phyloP scores from a whole-genome alignment of 2,329 filamentous ascomycete genomes.

The Colletotrichum liriopes region DNA sequence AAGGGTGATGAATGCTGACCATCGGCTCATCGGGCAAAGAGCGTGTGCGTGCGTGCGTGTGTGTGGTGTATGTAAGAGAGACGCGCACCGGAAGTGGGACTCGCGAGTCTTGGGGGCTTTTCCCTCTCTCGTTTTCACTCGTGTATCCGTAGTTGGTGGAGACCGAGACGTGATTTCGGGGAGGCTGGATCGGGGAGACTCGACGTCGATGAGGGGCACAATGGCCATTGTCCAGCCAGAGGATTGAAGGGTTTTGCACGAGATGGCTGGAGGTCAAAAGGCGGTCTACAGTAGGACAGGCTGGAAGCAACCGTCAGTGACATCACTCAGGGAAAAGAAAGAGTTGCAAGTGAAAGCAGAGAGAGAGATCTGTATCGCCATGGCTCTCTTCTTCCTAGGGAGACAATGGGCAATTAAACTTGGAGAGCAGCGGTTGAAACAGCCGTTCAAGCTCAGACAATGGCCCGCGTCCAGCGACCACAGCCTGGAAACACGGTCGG shows the following conservation, averaged over 20 bases:
- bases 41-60: not conserved
- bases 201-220: slow-evolving; percentile 30
- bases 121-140: slow-evolving; percentile 1
- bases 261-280: slow-evolving; percentile 30
- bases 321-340: not conserved
- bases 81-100: slow-evolving; percentile 39
- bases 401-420: slow-evolving; percentile 5
- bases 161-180: slow-evolving; percentile 45
- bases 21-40: slow-evolving; percentile 17
- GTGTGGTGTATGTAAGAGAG: slow-evolving; percentile 24
- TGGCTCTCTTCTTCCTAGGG: not conserved
- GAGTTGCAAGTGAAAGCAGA: not conserved
- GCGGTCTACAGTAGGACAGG: slow-evolving; percentile 21
- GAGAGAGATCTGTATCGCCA: not conserved
- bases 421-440: slow-evolving; percentile 11
- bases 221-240: slow-evolving; percentile 22
- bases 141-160: slow-evolving; percentile 31
- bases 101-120: slow-evolving; percentile 21
- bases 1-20: slow-evolving; percentile 29
- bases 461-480: slow-evolving; percentile 27
- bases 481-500: slow-evolving; percentile 22
- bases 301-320: not conserved
- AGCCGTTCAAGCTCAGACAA: slow-evolving; percentile 20
- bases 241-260: slow-evolving; percentile 16
- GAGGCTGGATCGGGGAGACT: slow-evolving; percentile 41